phyloP scores from a whole-genome alignment of 768 basidiomycete species.

The Mycena galopus region DNA sequence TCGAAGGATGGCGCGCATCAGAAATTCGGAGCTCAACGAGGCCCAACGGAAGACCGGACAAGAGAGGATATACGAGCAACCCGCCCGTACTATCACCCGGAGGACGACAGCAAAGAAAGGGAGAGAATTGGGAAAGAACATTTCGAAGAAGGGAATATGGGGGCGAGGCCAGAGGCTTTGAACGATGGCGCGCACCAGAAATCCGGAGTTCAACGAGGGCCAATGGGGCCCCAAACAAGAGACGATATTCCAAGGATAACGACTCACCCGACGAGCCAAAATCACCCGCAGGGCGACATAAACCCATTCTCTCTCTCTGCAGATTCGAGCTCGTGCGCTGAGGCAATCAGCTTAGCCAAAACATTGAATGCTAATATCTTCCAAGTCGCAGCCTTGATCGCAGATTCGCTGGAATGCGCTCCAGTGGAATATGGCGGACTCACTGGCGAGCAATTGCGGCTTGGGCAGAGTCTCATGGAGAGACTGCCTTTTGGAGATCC shows the following conservation, averaged over 20 bases:
- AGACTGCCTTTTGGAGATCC: not conserved
- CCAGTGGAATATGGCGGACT: not conserved
- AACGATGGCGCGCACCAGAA: not conserved
- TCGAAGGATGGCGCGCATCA: not conserved
- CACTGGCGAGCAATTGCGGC: not conserved
- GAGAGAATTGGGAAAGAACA: not conserved
- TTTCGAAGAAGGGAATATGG: not conserved
- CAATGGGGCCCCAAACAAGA: not conserved
- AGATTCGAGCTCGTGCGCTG: not conserved
- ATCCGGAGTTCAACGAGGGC: not conserved
- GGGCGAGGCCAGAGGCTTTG: not conserved
- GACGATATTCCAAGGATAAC: not conserved
- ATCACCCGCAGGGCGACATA: not conserved
- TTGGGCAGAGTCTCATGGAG: not conserved
- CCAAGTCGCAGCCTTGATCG: slow-evolving; percentile 7
- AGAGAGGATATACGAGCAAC: not conserved
- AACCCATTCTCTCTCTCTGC: not conserved
- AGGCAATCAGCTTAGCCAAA: not conserved
- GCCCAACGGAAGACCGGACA: not conserved
- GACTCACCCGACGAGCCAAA: not conserved
- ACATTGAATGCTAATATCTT: slow-evolving; percentile 10
- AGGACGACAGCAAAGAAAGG: not conserved
- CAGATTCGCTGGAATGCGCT: not conserved
- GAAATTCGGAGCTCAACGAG: no score
- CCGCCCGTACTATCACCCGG: no score